phyloP scores from a whole-genome alignment of 345 rosid species.

The Syzygium aqueum region DNA sequence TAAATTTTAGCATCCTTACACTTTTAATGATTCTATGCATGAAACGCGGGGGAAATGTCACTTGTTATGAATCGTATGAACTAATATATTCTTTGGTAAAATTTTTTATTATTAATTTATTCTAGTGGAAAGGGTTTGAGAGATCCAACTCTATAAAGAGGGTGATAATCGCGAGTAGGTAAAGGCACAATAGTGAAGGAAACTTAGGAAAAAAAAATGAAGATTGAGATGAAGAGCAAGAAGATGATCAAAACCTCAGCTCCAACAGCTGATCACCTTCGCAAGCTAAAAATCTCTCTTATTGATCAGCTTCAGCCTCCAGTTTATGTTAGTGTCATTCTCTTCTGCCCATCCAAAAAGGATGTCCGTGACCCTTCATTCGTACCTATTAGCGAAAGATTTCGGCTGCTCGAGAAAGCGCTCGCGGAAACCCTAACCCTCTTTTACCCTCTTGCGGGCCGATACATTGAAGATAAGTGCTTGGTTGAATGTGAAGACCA shows the following conservation, averaged over 20 bases:
- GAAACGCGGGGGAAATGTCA: no score
- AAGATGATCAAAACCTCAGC: conserved; percentile 32
- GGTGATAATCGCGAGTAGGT: no score
- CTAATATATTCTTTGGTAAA: no score
- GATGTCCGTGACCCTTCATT: background rate
- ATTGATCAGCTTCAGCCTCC: conserved; percentile 38
- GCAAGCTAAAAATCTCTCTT: conserved; percentile 21
- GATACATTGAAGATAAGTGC: background rate
- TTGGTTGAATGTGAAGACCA: conserved; percentile 12
- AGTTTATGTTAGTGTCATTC: background rate
- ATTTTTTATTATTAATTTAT: no score
- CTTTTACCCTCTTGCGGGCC: conserved; percentile 16
- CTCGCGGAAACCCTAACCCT: conserved; percentile 6
- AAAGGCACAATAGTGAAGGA: no score
- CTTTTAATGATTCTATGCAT: no score
- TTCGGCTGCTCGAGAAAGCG: conserved; percentile 21
- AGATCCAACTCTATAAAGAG: no score
- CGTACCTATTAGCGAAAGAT: background rate
- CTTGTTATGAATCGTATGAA: no score
- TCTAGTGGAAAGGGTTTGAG: no score
- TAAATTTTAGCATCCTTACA: no score
- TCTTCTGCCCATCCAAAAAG: background rate
- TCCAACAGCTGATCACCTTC: conserved; percentile 30
- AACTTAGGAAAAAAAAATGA: background rate
- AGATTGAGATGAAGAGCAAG: conserved; percentile 17